Evolutionary conservation across 805 yeast species (phyloP).

Genomic region (Saccharomycopsis microspora): DNA sequence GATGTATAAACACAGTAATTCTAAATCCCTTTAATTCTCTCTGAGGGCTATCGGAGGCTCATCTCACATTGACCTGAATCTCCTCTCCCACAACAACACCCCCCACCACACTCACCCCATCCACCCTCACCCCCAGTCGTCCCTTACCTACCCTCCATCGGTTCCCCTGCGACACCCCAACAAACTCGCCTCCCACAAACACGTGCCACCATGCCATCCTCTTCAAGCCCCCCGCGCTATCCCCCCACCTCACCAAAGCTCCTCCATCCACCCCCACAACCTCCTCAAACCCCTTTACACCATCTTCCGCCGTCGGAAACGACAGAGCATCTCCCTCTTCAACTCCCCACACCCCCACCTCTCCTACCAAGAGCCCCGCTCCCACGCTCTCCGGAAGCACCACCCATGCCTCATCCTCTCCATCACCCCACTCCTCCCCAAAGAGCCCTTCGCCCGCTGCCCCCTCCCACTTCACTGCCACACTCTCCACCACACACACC

Average conservation of each 20-base stretch:
- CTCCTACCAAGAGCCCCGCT: conserved; percentile 20
- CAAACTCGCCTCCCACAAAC: conserved; percentile 22
- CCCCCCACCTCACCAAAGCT: conserved; percentile 20
- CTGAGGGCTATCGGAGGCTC: no score
- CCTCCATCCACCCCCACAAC: conserved; percentile 2
- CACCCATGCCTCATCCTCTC: conserved; percentile 19
- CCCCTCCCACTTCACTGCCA: conserved; percentile 16
- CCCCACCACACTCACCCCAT: conserved; percentile 20
- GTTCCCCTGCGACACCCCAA: conserved; percentile 18
- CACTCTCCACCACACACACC: conserved; percentile 19
- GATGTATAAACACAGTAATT: no score
- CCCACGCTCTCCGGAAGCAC: conserved; percentile 18
- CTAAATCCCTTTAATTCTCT: no score
- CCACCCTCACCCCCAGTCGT: conserved; percentile 17
- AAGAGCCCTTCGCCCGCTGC: neutral
- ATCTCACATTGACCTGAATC: conserved; percentile 2
- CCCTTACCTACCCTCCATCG: conserved; percentile 12
- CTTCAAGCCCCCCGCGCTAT: conserved; percentile 14
- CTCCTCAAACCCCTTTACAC: conserved; percentile 1
- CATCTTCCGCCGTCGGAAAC: conserved; percentile 2
- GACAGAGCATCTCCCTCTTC: conserved; percentile 8
- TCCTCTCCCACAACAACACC: conserved; percentile 11
- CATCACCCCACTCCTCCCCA: neutral
- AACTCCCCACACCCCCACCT: conserved; percentile 16
- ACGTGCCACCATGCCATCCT: conserved; percentile 22